phyloP scores from a whole-genome alignment of 2,329 filamentous ascomycete genomes.

The Fusarium veterinarium region DNA sequence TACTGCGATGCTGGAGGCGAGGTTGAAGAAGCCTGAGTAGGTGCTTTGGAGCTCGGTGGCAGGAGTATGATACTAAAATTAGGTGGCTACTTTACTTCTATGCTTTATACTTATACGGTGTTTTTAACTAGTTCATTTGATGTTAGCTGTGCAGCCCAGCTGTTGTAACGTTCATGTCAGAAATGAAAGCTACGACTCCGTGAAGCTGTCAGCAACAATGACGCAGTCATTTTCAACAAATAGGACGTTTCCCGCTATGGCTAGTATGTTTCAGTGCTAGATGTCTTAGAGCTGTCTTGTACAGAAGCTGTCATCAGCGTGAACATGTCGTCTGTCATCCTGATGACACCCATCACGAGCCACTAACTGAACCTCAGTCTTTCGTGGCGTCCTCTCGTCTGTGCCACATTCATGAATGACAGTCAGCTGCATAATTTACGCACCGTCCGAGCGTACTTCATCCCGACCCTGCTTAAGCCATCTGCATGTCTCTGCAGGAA shows the following conservation, averaged over 20 bases:
- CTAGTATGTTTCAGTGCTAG: background rate
- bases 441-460: background rate
- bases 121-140: background rate
- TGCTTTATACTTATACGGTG: background rate
- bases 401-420: background rate
- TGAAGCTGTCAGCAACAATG: background rate
- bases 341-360: background rate
- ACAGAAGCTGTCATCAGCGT: background rate
- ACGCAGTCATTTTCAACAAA: background rate
- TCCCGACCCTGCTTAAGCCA: background rate
- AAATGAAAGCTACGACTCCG: background rate
- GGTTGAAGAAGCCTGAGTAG: constrained; percentile 29
- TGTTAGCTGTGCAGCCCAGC: background rate
- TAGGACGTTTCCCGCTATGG: fast-evolving
- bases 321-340: background rate
- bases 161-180: background rate
- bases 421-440: background rate
- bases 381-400: background rate
- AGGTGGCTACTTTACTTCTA: too few relatives aligned
- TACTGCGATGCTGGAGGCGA: constrained; percentile 50
- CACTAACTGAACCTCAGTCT: background rate
- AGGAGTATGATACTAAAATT: background rate
- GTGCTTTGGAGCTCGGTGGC: background rate
- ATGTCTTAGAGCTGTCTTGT: fast-evolving
- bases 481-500: background rate